Conservation (phyloP, 257 asterid species). For the Capsicum rhomboideum region DNA sequence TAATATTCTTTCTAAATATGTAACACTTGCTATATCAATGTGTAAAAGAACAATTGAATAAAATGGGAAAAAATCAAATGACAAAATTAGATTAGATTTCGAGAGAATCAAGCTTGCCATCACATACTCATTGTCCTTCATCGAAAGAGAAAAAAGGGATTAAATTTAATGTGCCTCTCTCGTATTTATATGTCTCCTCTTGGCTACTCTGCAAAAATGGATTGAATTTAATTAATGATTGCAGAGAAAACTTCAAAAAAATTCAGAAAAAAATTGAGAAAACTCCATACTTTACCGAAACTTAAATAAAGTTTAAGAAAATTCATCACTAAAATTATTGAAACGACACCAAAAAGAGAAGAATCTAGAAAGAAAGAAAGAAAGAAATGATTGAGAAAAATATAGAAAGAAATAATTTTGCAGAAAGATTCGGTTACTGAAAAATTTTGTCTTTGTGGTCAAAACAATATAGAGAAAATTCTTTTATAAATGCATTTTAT, state of each 20-base stretch:
- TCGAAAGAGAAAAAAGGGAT: background rate
- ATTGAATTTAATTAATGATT: background rate
- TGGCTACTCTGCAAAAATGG: background rate
- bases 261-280: background rate
- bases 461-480: too few species aligned
- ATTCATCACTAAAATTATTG: background rate
- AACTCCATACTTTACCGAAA: background rate
- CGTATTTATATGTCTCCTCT: background rate
- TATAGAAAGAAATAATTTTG: too few species aligned
- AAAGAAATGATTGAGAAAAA: background rate
- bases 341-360: background rate
- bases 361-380: too few species aligned
- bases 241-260: background rate
- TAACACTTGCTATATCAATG: background rate
- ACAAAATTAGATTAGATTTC: background rate
- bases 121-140: background rate
- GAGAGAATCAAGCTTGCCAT: background rate
- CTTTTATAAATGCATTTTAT: too few species aligned
- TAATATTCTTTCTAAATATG: too few species aligned
- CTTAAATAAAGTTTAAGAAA: background rate
- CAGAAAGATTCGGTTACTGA: too few species aligned
- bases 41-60: background rate
- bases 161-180: background rate
- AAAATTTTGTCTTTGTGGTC: too few species aligned
- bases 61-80: background rate